Percentiles rank a stretch among this genome's conserved stretches.
These are phyloP conservation scores for Beauveria asiatica DNA, from an alignment of 2,329 filamentous ascomycete genomes.

Conservation along the genomic window DNA sequence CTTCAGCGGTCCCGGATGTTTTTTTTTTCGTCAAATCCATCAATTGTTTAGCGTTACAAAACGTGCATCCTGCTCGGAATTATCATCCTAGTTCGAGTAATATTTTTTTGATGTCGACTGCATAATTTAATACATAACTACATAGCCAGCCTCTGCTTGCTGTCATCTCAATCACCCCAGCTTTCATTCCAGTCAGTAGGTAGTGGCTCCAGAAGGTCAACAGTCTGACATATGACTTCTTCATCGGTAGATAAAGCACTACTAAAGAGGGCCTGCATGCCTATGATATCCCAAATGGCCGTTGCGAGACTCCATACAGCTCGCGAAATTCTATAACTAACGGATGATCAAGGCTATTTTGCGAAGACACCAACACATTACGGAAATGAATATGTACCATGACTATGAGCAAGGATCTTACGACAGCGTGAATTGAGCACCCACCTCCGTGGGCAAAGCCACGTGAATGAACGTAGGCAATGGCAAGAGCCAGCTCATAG, in stretches of 20 bases:
- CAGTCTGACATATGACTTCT: neutral
- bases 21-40: too few relatives aligned
- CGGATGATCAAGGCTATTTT: neutral
- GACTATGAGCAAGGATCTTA: neutral
- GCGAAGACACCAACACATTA: neutral
- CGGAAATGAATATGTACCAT: neutral
- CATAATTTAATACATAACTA: too few relatives aligned
- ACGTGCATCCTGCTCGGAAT: too few relatives aligned
- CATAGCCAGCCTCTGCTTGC: too few relatives aligned
- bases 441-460: slow-evolving; percentile 5
- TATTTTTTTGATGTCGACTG: too few relatives aligned
- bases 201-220: slow-evolving; percentile 8
- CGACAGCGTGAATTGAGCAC: neutral
- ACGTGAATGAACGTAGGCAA: slow-evolving; percentile 6
- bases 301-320: neutral
- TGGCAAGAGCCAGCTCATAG: slow-evolving; percentile 1
- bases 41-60: too few relatives aligned
- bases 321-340: neutral
- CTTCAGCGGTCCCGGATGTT: too few relatives aligned
- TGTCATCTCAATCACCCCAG: neutral
- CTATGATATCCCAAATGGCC: neutral
- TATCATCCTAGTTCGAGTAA: too few relatives aligned
- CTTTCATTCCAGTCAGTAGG: neutral
- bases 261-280: slow-evolving; percentile 1
- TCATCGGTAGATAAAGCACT: neutral